These are phyloP conservation scores for Alternaria arborescens DNA, from an alignment of 2,329 filamentous ascomycete genomes.

Conservation along the genomic window DNA sequence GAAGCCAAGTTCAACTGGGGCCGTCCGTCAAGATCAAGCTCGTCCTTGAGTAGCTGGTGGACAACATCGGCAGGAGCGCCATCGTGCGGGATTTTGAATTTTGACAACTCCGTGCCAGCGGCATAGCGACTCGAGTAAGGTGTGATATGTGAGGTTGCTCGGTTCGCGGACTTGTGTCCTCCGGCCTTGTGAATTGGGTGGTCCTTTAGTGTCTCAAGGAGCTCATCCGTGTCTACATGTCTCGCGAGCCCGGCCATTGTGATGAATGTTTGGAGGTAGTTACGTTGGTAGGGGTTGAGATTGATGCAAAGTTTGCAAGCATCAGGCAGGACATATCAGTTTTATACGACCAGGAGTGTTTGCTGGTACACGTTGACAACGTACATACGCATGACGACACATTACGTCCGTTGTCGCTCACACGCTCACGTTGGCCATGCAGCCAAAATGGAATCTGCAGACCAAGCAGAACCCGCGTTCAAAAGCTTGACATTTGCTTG, in stretches of 20 bases:
- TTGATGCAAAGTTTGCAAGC: background rate
- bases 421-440: background rate
- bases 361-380: slow-evolving; percentile 8
- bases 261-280: background rate
- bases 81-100: slow-evolving; percentile 66
- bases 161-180: slow-evolving; percentile 46
- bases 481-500: slow-evolving; percentile 43
- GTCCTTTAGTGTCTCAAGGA: slow-evolving; percentile 63
- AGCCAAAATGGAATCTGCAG: slow-evolving; percentile 3
- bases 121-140: slow-evolving; percentile 67
- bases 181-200: slow-evolving; percentile 52
- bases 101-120: slow-evolving; percentile 64
- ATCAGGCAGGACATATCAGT: background rate
- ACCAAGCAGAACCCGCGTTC: background rate
- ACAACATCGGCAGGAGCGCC: slow-evolving; percentile 70
- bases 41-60: slow-evolving; percentile 65
- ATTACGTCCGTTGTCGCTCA: slow-evolving; percentile 8
- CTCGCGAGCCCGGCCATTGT: slow-evolving; percentile 60
- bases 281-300: background rate
- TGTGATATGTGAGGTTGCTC: slow-evolving; percentile 60
- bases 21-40: slow-evolving; percentile 54
- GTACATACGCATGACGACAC: slow-evolving; percentile 23
- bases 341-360: background rate
- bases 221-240: slow-evolving; percentile 62
- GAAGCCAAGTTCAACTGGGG: slow-evolving; percentile 74